These are phyloP conservation scores for Chlorella variabilis DNA, from an alignment of 163 green algal species.

Conservation along the genomic window DNA sequence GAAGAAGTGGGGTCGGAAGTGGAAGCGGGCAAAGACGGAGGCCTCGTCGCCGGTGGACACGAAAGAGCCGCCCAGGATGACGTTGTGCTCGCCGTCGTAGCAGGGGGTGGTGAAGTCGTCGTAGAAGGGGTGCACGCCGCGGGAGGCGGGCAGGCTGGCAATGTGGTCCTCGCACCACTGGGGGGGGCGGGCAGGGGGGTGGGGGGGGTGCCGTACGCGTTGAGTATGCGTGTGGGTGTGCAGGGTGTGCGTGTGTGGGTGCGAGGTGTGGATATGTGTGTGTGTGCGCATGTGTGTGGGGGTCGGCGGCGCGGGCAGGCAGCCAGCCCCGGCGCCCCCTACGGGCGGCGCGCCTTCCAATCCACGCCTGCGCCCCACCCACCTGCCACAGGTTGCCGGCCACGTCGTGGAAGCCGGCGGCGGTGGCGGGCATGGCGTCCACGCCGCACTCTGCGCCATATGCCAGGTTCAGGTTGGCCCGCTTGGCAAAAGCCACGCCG, in stretches of 20 bases:
- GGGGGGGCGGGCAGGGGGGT: not conserved
- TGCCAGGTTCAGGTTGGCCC: slow-evolving; percentile 76
- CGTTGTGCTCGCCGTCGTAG: slow-evolving; percentile 68
- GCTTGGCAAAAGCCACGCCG: slow-evolving; percentile 9
- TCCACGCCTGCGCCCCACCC: too few species aligned
- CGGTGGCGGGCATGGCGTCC: slow-evolving; percentile 59
- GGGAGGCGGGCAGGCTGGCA: slow-evolving; percentile 66
- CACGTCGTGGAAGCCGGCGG: slow-evolving; percentile 67
- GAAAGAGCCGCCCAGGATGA: slow-evolving; percentile 82
- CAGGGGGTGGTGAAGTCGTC: slow-evolving; percentile 78
- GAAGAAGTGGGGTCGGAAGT: slow-evolving; percentile 78
- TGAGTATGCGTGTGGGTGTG: too few species aligned
- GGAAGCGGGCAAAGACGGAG: slow-evolving; percentile 71
- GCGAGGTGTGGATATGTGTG: too few species aligned
- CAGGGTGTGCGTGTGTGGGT: too few species aligned
- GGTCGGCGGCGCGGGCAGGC: too few species aligned
- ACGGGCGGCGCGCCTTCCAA: too few species aligned
- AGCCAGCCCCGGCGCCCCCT: too few species aligned
- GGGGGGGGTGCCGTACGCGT: too few species aligned
- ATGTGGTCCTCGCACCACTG: slow-evolving; percentile 78
- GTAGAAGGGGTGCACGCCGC: slow-evolving; percentile 74
- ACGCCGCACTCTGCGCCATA: slow-evolving; percentile 72
- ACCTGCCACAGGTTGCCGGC: slow-evolving; percentile 76
- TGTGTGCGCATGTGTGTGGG: too few species aligned
- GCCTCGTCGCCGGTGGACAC: slow-evolving; percentile 79